Evolutionary conservation across 2,329 filamentous ascomycete genomes (phyloP), one percentile per base, ranked within the genome.

Genomic region (Clarireedia paspali): DNA sequence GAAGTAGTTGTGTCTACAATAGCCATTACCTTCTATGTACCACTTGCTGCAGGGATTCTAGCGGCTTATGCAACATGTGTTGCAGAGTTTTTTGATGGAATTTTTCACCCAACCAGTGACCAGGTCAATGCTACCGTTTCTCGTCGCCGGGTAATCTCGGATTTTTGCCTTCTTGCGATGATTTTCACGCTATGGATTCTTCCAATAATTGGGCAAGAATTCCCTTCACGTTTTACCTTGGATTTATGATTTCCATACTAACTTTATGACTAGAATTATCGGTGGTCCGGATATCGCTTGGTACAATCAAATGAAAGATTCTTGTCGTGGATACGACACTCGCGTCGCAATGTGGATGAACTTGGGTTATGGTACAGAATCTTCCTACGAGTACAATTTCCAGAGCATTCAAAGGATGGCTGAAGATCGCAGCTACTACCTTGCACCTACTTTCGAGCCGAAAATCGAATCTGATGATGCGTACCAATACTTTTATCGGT

Each of bases 251-350:
- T 9, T 24, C 2, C 2, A 6, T 36, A n/a, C 46, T 44, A 38
- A 50, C 17, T 6, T 36, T 17, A 3, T 26, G 10, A 10, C 14
- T 36, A 55, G 61, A 17, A 50, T 59, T 30, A 0, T n/a, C 2
- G 36, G 3, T 14, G 59, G 59, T 2, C 49, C 57, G 7, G 14
- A 39, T 3, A 57, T 56, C 10, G n/a, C 20, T 7, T 63, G 62
- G 63, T 50, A 59, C 20, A 9, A 56, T 15, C 45, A 60, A 15
- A 63, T 64, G 60, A 59, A 54, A 27, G 34, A 63, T 46, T 63
- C 63, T 9, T 64, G 63, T 52, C 44, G 53, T 24, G 59, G 58
- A 1, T 55, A 59, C n/a, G 27, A 63, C 14, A 60, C 50, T 4
- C 54, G 62, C 24, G 47, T 62, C 10, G 10, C n/a, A 6, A 62